phyloP scores from a whole-genome alignment of 2,329 filamentous ascomycete species.

The Beauveria bassiana region DNA sequence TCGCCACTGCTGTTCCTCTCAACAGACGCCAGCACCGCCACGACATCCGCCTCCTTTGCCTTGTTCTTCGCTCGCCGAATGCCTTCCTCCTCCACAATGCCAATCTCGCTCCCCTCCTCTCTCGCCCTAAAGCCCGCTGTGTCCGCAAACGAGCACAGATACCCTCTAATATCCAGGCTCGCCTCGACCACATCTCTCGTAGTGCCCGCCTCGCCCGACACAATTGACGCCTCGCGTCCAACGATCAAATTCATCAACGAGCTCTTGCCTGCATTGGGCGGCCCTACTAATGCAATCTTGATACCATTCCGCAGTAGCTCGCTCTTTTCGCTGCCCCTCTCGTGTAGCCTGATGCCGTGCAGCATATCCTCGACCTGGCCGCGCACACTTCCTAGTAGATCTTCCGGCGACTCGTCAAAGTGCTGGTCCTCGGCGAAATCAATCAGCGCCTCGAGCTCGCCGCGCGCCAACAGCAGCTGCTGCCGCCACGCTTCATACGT shows the following conservation, averaged over 20 bases:
- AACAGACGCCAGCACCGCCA: conserved; percentile 73
- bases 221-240: conserved; percentile 88
- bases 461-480: conserved; percentile 69
- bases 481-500: conserved; percentile 80
- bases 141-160: conserved; percentile 88
- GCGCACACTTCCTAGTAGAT: conserved; percentile 64
- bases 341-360: conserved; percentile 57
- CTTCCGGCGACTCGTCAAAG: conserved; percentile 77
- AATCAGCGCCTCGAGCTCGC: conserved; percentile 89
- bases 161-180: conserved; percentile 80
- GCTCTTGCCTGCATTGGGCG: conserved; percentile 92
- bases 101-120: conserved; percentile 38
- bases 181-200: conserved; percentile 93
- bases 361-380: conserved; percentile 55
- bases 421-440: conserved; percentile 98
- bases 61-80: conserved; percentile 78
- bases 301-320: conserved; percentile 83
- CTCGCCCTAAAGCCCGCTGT: conserved; percentile 74
- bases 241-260: conserved; percentile 86
- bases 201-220: conserved; percentile 86
- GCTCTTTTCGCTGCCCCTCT: conserved; percentile 69
- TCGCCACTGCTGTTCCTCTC: conserved; percentile 37
- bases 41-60: conserved; percentile 75
- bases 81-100: conserved; percentile 77
- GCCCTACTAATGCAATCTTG: conserved; percentile 75